Evolutionary conservation across 2,329 filamentous ascomycete species (phyloP).

Genomic region (Fonsecaea monophora): DNA sequence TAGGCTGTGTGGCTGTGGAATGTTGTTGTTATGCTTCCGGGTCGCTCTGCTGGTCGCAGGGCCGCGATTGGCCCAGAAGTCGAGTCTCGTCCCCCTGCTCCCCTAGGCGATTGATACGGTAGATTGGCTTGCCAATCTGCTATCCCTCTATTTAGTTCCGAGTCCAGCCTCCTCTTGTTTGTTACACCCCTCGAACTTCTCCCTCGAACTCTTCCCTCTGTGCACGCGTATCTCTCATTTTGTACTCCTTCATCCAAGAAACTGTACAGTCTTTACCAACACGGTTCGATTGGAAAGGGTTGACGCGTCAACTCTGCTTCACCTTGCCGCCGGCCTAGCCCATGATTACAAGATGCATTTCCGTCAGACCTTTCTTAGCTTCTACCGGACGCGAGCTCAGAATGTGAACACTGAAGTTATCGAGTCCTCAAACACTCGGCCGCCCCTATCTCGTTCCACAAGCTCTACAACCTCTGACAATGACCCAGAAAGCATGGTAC

Average conservation of each 20-base stretch:
- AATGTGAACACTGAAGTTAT: conserved; percentile 4
- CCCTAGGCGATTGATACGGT: conserved; percentile 5
- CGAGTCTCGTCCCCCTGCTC: neutral
- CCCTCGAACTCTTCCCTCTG: neutral
- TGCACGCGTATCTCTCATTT: conserved; percentile 22
- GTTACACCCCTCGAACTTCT: conserved; percentile 5
- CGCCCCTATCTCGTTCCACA: conserved; percentile 41
- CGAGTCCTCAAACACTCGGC: conserved; percentile 15
- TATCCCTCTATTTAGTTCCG: conserved; percentile 3
- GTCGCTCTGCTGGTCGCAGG: conserved; percentile 1
- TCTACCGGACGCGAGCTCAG: conserved; percentile 26
- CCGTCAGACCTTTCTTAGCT: conserved; percentile 38
- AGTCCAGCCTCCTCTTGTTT: conserved; percentile 25
- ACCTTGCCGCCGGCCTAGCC: conserved; percentile 7
- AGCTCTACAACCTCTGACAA: conserved; percentile 30
- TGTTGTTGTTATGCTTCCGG: conserved; percentile 13
- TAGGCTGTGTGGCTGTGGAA: neutral
- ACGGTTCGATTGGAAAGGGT: neutral
- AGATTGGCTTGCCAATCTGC: conserved; percentile 23
- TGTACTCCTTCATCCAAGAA: neutral
- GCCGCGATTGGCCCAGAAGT: conserved; percentile 11
- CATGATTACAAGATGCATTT: conserved; percentile 37
- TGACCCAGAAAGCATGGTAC: conserved; percentile 36
- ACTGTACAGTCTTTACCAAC: neutral
- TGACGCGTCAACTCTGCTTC: conserved; percentile 27